Percentiles rank a stretch among this genome's conserved stretches.
Conservation (phyloP, 441 rosid genomes). For the Eutrema salsugineum region DNA sequence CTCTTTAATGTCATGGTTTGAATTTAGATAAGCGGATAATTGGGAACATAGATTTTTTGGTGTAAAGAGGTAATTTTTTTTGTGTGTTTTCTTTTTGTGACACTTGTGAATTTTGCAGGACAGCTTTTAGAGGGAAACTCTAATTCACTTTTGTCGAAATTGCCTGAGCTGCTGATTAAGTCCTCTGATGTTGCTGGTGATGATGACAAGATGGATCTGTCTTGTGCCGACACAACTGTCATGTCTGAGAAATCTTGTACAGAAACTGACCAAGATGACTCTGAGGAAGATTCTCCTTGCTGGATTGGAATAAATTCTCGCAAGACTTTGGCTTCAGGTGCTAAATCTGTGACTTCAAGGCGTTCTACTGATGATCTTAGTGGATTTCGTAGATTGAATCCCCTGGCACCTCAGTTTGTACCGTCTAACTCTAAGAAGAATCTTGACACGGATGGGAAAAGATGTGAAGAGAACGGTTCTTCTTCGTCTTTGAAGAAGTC, state of each 20-base stretch:
- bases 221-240: slow-evolving; percentile 5
- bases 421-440: slow-evolving; percentile 26
- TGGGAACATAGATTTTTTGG: too few relatives aligned
- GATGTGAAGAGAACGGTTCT: slow-evolving; percentile 3
- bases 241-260: slow-evolving; percentile 16
- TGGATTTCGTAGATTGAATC: slow-evolving; percentile 29
- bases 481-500: slow-evolving; percentile 19
- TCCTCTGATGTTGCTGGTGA: slow-evolving; percentile 5
- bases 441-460: slow-evolving; percentile 8
- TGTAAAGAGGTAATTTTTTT: not conserved
- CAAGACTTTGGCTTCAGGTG: slow-evolving; percentile 13
- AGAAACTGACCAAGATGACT: slow-evolving; percentile 18
- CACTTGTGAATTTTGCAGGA: slow-evolving; percentile 8
- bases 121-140: not conserved
- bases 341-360: slow-evolving; percentile 13
- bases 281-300: slow-evolving; percentile 53
- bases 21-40: not conserved
- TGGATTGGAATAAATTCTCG: slow-evolving; percentile 40
- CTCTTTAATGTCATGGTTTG: too few relatives aligned
- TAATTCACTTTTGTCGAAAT: slow-evolving; percentile 10
- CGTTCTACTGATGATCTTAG: slow-evolving; percentile 22
- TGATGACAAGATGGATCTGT: slow-evolving; percentile 8
- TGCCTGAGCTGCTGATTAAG: slow-evolving; percentile 17
- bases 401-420: slow-evolving; percentile 38
- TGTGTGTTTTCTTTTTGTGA: not conserved